Base-by-base conservation (phyloP, 495 filamentous ascomycete genomes). In the Aspergillus hancockii region DNA sequence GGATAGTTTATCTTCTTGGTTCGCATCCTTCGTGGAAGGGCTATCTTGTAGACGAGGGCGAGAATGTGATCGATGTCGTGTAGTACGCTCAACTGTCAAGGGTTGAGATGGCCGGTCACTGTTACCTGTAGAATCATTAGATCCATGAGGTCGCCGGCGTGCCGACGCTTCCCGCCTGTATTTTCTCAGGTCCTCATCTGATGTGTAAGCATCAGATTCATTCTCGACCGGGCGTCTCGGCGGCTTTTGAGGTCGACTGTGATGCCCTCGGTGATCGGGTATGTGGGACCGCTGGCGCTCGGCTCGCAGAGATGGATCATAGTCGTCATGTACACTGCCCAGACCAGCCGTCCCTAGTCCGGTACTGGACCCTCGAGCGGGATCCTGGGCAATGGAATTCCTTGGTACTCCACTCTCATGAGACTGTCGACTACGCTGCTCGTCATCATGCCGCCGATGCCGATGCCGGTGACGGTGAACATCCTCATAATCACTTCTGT, bases 261-360 rank as follows among this genome's bases (percentile, higher is more conserved):
- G 68, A 41, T 55, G 63, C 18, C 43, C 21, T 28, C 40, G 56
- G 18, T 53, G 12, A 10, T 58, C 63, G 18, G 53, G 30, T 7
- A 50, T 59, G 31, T 58, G 58, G 8, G 62, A 61, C 1, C 53
- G 67, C 58, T 60, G 60, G 22, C 53, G 58, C 22, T 65, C 60
- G 16, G 49, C 23, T 53, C 62, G 45, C 1, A 64, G 36, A 10
- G 62, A 65, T 28, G 60, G 68, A 21, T 76, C 73, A 54, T 70
- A 69, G 19, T 77, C 71, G 4, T 71, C 71, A 55, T 75, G 76
- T 21, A 70, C 72, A 40, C 67, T 66, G 14, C 69, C 75, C 34
- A 78, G 60, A 1, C 67, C 77, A 3, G 75, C 77, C 4, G 77
- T 79, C 19, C 77, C 77, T 10, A 76, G 67, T 14, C 76, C 77